Evolutionary conservation across 306 rosid species (phyloP).

Genomic region (Quercus engelmannii): DNA sequence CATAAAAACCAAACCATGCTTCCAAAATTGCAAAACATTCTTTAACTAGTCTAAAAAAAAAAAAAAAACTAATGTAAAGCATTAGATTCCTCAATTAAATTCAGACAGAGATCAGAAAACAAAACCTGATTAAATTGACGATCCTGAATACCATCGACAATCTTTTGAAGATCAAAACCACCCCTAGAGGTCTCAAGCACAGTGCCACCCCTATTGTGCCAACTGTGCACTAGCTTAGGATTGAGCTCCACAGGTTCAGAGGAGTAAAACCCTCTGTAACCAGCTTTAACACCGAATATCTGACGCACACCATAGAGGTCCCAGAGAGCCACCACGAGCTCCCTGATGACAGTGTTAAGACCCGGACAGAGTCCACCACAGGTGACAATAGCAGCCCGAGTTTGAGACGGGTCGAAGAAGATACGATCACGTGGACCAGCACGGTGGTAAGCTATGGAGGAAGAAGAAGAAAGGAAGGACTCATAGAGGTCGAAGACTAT

Average conservation of each 20-base stretch:
- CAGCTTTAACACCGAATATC: constrained; percentile 55
- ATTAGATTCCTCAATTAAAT: no score
- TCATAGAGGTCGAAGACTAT: not conserved
- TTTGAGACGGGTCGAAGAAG: constrained; percentile 21
- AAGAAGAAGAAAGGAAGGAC: not conserved
- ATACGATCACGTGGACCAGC: constrained; percentile 45
- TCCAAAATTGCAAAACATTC: no score
- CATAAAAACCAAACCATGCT: no score
- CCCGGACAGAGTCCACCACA: constrained; percentile 81
- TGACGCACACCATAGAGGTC: constrained; percentile 44
- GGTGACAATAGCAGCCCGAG: constrained; percentile 61
- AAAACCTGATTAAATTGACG: constrained; percentile 69
- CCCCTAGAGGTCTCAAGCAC: constrained; percentile 66
- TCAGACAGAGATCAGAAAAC: not conserved
- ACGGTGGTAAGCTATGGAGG: constrained; percentile 14
- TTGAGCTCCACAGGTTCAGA: constrained; percentile 31
- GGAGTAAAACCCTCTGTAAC: constrained; percentile 76
- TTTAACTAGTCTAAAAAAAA: no score
- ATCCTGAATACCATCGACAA: constrained; percentile 59
- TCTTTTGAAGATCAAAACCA: constrained; percentile 62
- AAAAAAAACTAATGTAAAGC: no score
- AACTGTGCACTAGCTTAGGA: constrained; percentile 39
- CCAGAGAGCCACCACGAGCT: constrained; percentile 40
- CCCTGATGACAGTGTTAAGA: constrained; percentile 75
- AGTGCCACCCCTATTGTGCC: constrained; percentile 77